These are phyloP conservation scores for Centaurea solstitialis DNA, from an alignment of 129 eudicot genomes.

Conservation along the genomic window DNA sequence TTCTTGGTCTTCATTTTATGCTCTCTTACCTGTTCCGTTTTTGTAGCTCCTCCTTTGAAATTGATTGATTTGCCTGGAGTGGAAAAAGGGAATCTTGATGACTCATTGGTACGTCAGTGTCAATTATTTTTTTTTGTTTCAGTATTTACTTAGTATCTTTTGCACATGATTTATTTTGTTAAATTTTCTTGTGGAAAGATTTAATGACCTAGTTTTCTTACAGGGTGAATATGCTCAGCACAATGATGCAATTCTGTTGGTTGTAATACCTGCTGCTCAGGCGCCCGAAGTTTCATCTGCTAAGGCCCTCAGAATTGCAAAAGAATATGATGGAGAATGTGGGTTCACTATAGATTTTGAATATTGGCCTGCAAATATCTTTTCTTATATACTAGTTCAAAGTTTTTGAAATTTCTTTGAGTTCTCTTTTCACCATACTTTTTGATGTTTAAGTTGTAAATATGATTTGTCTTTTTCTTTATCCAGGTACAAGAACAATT, in stretches of 20 bases:
- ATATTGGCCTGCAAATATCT: constrained; percentile 13
- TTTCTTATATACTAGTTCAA: constrained; percentile 4
- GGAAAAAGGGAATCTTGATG: constrained; percentile 84
- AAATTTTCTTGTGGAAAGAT: background rate
- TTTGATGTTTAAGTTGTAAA: background rate
- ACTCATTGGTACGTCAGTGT: constrained; percentile 71
- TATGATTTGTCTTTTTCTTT: constrained; percentile 2
- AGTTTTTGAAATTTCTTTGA: background rate
- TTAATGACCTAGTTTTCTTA: constrained; percentile 15
- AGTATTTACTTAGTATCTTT: background rate
- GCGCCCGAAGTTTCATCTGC: constrained; percentile 91
- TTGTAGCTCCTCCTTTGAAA: constrained; percentile 89
- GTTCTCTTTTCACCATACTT: background rate
- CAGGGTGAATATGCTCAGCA: constrained; percentile 87
- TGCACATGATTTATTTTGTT: background rate
- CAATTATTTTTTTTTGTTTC: background rate
- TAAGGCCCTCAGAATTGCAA: constrained; percentile 89
- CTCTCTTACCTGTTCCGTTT: constrained; percentile 9
- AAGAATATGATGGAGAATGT: constrained; percentile 94
- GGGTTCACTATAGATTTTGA: constrained; percentile 26
- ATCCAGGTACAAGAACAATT: constrained; percentile 83
- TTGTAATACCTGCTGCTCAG: constrained; percentile 88
- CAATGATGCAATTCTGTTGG: constrained; percentile 89
- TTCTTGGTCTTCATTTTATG: constrained; percentile 1
- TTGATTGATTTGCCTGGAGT: constrained; percentile 93